Percentiles rank a stretch among this genome's conserved stretches.
These are phyloP conservation scores for Annulohypoxylon moriforme DNA, from an alignment of 495 filamentous ascomycete species.

Conservation along the genomic window DNA sequence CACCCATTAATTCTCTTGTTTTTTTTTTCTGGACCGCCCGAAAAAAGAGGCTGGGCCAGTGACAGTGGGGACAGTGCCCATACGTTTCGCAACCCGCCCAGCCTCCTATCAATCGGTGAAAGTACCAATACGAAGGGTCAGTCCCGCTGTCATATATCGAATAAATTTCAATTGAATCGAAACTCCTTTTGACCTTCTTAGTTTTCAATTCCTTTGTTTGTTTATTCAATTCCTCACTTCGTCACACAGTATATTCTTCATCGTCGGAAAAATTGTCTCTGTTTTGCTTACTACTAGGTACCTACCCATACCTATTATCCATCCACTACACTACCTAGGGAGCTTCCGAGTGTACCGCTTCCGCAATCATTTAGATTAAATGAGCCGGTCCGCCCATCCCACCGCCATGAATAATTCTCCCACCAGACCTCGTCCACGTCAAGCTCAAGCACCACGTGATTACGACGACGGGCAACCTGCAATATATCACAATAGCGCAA, in stretches of 20 bases:
- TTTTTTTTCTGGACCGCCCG: constrained; percentile 1
- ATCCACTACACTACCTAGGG: background rate
- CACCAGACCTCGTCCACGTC: constrained; percentile 39
- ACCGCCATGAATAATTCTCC: constrained; percentile 41
- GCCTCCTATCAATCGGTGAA: constrained; percentile 25
- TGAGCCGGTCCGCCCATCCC: constrained; percentile 11
- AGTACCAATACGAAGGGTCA: constrained; percentile 28
- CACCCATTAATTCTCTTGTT: constrained; percentile 31
- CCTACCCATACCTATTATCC: background rate
- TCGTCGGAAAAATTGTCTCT: background rate
- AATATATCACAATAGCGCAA: constrained; percentile 32
- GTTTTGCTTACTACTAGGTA: background rate
- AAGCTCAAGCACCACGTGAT: constrained; percentile 43
- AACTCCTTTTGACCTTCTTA: constrained; percentile 5
- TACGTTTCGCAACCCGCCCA: constrained; percentile 23
- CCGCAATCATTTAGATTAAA: constrained; percentile 17
- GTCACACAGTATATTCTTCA: background rate
- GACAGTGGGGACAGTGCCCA: constrained; percentile 27
- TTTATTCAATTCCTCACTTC: background rate
- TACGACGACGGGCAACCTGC: constrained; percentile 38
- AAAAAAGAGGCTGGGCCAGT: constrained; percentile 42
- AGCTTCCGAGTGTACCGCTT: constrained; percentile 6
- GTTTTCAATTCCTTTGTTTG: constrained; percentile 27
- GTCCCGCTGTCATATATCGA: constrained; percentile 34
- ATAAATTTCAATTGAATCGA: constrained; percentile 34